Conservation (phyloP, 2,329 filamentous ascomycete species). For the Cercospora sesami region DNA sequence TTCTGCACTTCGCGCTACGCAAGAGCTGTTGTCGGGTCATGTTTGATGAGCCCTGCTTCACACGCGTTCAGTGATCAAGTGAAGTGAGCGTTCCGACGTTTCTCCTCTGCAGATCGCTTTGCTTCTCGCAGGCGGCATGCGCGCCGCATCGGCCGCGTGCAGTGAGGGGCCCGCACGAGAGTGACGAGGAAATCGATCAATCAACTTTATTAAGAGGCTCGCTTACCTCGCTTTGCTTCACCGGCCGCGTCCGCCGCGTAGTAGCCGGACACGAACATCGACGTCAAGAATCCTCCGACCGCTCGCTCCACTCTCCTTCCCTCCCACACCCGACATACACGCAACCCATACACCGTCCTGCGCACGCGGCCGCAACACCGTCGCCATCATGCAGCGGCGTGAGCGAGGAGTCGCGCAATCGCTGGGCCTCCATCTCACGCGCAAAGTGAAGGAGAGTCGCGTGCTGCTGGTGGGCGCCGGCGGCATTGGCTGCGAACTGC, state of each 20-base stretch:
- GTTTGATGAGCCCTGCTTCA: background rate
- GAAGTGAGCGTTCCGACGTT: background rate
- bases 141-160: background rate
- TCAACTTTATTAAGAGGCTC: background rate
- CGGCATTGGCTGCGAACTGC: constrained; percentile 93
- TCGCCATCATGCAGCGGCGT: constrained; percentile 46
- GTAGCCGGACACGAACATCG: background rate
- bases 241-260: background rate
- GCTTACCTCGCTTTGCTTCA: constrained; percentile 1
- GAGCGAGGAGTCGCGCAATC: constrained; percentile 60
- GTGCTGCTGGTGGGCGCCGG: constrained; percentile 92
- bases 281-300: background rate
- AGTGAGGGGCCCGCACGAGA: background rate
- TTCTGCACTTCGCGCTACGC: background rate
- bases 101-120: background rate
- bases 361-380: background rate
- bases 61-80: background rate
- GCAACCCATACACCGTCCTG: background rate
- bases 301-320: background rate
- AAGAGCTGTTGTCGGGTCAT: background rate
- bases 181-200: background rate
- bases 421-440: constrained; percentile 63
- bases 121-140: background rate
- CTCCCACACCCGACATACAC: background rate
- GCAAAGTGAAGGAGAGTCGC: constrained; percentile 37